Evolutionary conservation across 805 yeast genomes (phyloP).

Genomic region (Candida tallmaniae): DNA sequence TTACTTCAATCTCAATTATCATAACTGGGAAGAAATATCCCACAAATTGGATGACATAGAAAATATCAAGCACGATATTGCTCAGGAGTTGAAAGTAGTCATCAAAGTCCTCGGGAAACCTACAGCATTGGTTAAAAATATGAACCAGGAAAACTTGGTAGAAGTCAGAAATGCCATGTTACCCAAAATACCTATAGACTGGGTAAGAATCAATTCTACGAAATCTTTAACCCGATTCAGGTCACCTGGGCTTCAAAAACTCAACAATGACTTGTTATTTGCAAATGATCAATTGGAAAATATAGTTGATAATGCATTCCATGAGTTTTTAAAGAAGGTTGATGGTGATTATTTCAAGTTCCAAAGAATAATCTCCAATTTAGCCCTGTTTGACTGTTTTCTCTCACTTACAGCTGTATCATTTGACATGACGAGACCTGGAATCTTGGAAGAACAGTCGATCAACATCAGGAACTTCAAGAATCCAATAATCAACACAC

Average conservation of each 20-base stretch:
- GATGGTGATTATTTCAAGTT: constrained; percentile 31
- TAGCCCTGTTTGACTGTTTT: constrained; percentile 63
- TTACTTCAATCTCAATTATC: constrained; percentile 36
- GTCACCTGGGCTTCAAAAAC: constrained; percentile 50
- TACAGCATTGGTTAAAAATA: constrained; percentile 46
- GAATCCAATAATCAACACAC: constrained; percentile 61
- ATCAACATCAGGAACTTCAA: constrained; percentile 54
- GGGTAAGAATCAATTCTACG: constrained; percentile 75
- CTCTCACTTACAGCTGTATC: constrained; percentile 49
- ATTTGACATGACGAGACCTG: constrained; percentile 42
- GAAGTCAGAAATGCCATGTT: constrained; percentile 65
- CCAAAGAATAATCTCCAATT: constrained; percentile 37
- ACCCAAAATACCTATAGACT: constrained; percentile 59
- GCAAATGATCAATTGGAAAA: constrained; percentile 50
- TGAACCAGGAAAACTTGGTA: constrained; percentile 66
- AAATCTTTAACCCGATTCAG: constrained; percentile 67
- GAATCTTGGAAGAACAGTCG: constrained; percentile 36
- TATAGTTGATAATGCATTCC: constrained; percentile 46
- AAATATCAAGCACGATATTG: constrained; percentile 42
- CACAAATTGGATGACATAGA: constrained; percentile 35
- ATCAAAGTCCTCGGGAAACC: constrained; percentile 51
- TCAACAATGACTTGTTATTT: constrained; percentile 54
- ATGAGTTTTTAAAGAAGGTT: constrained; percentile 31
- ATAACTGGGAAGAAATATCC: constrained; percentile 37
- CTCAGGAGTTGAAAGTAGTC: constrained; percentile 48